Base-by-base conservation (phyloP, 495 filamentous ascomycete species). In the Penicillium psychrofluorescens region DNA sequence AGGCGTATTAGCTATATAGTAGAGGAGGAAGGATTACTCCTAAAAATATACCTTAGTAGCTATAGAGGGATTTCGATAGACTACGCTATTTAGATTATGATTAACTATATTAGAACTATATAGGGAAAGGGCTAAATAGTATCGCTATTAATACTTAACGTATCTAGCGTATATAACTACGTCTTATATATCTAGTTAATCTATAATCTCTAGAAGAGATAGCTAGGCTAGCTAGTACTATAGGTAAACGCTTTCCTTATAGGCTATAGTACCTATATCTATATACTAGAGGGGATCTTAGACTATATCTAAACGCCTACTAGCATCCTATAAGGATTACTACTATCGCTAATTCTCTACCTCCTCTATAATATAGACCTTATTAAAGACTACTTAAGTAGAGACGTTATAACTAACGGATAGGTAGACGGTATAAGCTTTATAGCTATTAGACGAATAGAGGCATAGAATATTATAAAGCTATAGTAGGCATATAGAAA, bases 261-360 rank as follows among this genome's bases (percentile, higher is more conserved):
- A 0, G 35, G 46, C 30, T 22, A 44, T 7, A 28, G 14, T 2
- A 54, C 51, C 0, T n/a, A 9, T 29, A 45, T 63, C 2, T 32
- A 35, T 13, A 43, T 57, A 10, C 34, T 40, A 9, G 45, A 48
- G 16, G 40, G 41, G 10, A 14, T 31, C 1, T 41, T 33, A 2
- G 31, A 13, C 6, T 11, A 6, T 12, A 36, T 44, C 13, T 41
- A 34, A 8, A 36, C 16, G 11, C 22, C 37, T 2, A 54, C 35
- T 0, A 49, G 53, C 4, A 56, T 59, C 27, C 53, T 48, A 0
- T 47, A 62, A 38, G 51, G 51, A 0, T 59, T 48, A 1, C 51
- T 49, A 1, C n/a, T 64, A 13, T 62, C 49, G 2, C 54, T 46
- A 1, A 56, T 60, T 10, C 51, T 64, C 0, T 64, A 53, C 35